Base-by-base conservation (phyloP, 1,284 basidiomycete genomes). In the Trametes sp. region DNA sequence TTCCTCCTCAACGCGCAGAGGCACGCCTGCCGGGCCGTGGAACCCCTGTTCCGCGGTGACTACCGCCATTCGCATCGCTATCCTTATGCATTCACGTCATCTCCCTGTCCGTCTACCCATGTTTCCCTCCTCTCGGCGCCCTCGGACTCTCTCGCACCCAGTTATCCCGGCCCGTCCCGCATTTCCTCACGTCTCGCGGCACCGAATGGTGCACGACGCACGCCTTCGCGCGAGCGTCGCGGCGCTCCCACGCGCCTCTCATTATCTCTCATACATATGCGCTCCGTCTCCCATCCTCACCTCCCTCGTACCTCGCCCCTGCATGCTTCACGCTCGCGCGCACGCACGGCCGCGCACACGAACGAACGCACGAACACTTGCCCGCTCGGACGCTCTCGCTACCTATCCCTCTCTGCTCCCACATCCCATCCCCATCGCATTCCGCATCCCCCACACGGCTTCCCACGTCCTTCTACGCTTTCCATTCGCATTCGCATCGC, bases 61-160 rank as follows among this genome's bases (percentile, higher is more conserved):
- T 49, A 51, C 46, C 59, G 41, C 51, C 42, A 33, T 42, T 57
- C 58, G 59, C 62, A 58, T 61, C 54, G 63, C 61, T 68, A 68
- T 68, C 66, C 63, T 68, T 68, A 68, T 68, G 66, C 66, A 63
- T 65, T 65, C 66, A 63, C 63, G 51, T 54, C 58, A 45, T 54
- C 38, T 44, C 19, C 56, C 55, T 42, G 50, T 53, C 60, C 54
- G 33, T 48, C 49, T 55, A 52, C 52, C 54, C 54, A 38, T 56
- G 51, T 54, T 55, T 52, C 52, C 28, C 21, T 41, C 24, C 35
- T 57, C 61, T 51, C 55, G 46, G 52, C 45, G 29, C 57, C 41
- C 24, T 44, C 52, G 52, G 52, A 42, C 52, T 19, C 41, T 31
- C 38, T 54, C 38, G 52, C 52, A n/a, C 19, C 36, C 26, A 28